Base-by-base conservation (phyloP, 176 grass and related monocot genomes). In the Avena sativa region DNA sequence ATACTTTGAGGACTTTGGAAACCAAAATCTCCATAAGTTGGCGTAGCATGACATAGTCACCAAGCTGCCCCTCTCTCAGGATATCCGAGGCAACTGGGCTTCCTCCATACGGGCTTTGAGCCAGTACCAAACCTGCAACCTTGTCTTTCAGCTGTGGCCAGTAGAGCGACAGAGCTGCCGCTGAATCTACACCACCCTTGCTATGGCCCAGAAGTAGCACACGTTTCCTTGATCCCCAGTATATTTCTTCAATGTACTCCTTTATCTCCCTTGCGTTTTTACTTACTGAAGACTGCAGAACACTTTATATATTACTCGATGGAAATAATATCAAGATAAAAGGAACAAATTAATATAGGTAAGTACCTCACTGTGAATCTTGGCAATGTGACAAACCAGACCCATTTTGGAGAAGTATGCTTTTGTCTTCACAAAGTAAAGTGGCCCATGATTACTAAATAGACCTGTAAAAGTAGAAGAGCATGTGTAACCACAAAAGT, bases 391-490 rank as follows among this genome's bases (percentile, higher is more conserved):
- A 70, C 95, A 98, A 93, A 90, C 83, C 25, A 98, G 79, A 57
- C 95, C 93, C 93, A 95, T 98, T 79, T 95, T 94, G 70, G 91
- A 98, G 71, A 95, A 98, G 87, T 92, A 94, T 61, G 86, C 78
- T 85, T 98, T 98, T 69, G 96, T 95, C 58, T 94, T 95, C 56
- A 98, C 93, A 89, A 98, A 98, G 82, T 98, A 98, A 48, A 95
- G 88, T 34, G 93, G 92, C 5, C 96, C 96, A 20, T 94, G 96
- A 76, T 98, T 95, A 87, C 93, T 98, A 89, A 98, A 98, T 51
- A 98, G 78, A 79, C 96, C 92, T 97, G 59, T 75, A 87, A 84
- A 83, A 79, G 8, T 20, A 80, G 53, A 13, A 91, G 74, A 82
- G 15, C 8, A 9, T 32, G 79, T 80, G 7, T 87, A 38, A 83